phyloP scores from a whole-genome alignment of 345 rosid genomes.

The Eucalyptus virginea region DNA sequence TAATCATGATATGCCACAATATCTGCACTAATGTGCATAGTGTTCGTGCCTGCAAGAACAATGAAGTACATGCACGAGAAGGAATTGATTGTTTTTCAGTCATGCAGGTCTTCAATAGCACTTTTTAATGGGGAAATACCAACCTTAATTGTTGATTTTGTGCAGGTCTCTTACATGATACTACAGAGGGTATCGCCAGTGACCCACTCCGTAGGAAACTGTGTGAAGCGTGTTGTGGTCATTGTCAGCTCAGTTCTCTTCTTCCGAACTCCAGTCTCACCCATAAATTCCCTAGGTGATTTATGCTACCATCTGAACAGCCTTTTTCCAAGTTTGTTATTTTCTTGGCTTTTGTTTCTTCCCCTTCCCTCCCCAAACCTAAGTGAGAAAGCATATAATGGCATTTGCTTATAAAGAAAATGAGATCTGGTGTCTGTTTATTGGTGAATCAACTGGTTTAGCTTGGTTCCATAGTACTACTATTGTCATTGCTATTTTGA shows the following conservation, averaged over 20 bases:
- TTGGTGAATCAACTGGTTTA: background rate
- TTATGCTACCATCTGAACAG: background rate
- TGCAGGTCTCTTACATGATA: conserved; percentile 47
- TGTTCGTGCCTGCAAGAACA: background rate
- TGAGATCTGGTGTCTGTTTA: background rate
- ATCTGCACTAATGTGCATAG: background rate
- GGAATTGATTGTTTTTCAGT: background rate
- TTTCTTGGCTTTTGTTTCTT: background rate
- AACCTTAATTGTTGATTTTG: background rate
- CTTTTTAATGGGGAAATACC: background rate
- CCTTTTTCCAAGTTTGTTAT: background rate
- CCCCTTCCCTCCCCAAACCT: background rate
- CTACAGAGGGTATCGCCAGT: conserved; percentile 44
- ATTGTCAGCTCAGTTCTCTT: conserved; percentile 43
- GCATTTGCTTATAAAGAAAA: background rate
- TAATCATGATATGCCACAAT: background rate
- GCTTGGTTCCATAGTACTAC: background rate
- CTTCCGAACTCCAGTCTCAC: conserved; percentile 32
- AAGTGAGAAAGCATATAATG: background rate
- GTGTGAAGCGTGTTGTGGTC: conserved; percentile 48
- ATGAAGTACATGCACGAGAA: background rate
- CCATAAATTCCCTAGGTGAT: conserved; percentile 32
- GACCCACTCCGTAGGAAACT: conserved; percentile 42
- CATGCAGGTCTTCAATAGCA: too few species aligned
- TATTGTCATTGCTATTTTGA: background rate